Base-by-base conservation (phyloP, 1,284 basidiomycete genomes). In the Peniophora sp. region DNA sequence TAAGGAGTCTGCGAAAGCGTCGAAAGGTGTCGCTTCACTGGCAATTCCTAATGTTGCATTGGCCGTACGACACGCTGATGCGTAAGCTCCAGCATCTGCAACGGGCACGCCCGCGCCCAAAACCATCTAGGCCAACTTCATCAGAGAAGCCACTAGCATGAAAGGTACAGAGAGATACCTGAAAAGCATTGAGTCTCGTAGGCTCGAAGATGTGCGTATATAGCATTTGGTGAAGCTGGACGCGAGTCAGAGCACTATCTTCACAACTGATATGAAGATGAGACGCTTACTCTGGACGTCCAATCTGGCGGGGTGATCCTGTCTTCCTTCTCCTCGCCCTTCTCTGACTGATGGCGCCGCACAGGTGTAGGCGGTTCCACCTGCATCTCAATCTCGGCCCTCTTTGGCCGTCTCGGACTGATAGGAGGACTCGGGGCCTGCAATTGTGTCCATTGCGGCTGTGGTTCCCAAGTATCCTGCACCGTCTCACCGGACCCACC, bases 401-500 rank as follows among this genome's bases (percentile, higher is more conserved):
- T n/a, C n/a, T n/a, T 20, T n/a, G 37, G 37, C 37, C 17, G 27
- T 32, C 27, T 32, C 5, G 27, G 27, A 12, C 27, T 32, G 27
- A 32, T 32, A 32, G 27, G 27, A 5, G 27, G 27, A 32, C 27
- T 32, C 27, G 27, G 27, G 12, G 27, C 27, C 27, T 32, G 27
- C 27, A 32, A 32, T 12, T 32, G 27, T 12, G 27, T 32, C 27
- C 27, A 32, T 12, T 32, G 27, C 5, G 27, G 27, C 27, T 32
- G 27, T 12, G 5, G 27, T 12, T 32, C 6, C 27, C 27, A 32
- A 32, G 6, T 32, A 12, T 12, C 27, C 27, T 32, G 27, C 12
- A 6, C 6, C 12, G 27, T 32, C 68, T 50, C 58, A 87, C 86
- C 70, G 83, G 76, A 24, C 70, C 67, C 51, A 70, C 74, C 76